Evolutionary conservation across 768 basidiomycete species (phyloP).

Genomic region (Pholiota microspora): DNA sequence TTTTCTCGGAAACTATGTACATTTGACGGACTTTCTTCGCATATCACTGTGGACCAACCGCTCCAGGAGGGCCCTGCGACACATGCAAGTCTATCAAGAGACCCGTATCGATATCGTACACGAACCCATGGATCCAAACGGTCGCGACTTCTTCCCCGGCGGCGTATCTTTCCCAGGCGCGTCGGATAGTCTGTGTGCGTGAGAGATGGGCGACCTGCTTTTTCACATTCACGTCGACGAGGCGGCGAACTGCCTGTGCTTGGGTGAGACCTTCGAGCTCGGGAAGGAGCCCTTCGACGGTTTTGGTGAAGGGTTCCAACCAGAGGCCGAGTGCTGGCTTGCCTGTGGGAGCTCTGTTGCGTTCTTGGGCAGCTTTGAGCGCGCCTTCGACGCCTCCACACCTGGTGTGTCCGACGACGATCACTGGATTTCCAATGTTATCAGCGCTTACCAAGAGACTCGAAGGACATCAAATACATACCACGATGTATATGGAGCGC

Average conservation of each 20-base stretch:
- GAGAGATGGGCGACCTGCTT: not conserved
- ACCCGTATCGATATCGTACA: not conserved
- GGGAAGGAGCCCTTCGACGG: too few species aligned
- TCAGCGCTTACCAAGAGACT: too few species aligned
- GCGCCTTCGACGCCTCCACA: conserved; percentile 68
- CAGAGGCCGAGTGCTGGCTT: not conserved
- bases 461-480: conserved; percentile 37
- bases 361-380: not conserved
- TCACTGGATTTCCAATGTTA: conserved; percentile 44
- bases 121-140: not conserved
- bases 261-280: too few species aligned
- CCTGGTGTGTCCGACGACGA: conserved; percentile 75
- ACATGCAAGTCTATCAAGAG: not conserved
- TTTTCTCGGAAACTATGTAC: too few species aligned
- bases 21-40: too few species aligned
- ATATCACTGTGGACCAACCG: too few species aligned
- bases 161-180: not conserved
- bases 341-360: not conserved
- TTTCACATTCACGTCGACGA: not conserved
- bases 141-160: not conserved
- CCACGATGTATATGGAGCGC: conserved; percentile 70
- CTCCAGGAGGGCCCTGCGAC: not conserved
- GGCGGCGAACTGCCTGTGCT: too few species aligned
- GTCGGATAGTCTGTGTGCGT: not conserved
- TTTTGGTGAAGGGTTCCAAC: not conserved